A percentile compares a stretch with the other conserved stretches of the same genome.
phyloP scores from a whole-genome alignment of 441 rosid genomes.

The Populus hybrid region DNA sequence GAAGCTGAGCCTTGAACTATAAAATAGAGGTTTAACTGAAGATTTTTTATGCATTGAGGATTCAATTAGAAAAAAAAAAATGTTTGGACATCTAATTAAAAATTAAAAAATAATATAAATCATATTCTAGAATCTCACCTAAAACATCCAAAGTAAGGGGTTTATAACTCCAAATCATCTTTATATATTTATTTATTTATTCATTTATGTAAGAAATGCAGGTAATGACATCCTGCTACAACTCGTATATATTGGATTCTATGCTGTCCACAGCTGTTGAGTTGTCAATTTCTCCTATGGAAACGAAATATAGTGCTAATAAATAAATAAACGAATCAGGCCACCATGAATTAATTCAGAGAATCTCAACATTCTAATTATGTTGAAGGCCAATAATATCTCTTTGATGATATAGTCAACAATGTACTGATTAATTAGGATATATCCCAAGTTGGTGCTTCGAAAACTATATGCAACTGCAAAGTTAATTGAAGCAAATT shows the following conservation, averaged over 20 bases:
- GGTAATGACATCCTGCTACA: not conserved
- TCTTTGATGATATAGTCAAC: not conserved
- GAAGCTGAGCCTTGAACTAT: no score
- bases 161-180: not conserved
- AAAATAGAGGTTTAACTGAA: no score
- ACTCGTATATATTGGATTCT: not conserved
- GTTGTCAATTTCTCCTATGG: slow-evolving; percentile 1
- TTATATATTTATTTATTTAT: not conserved
- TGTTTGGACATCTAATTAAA: no score
- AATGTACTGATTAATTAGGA: not conserved
- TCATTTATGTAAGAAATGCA: not conserved
- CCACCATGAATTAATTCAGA: not conserved
- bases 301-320: not conserved
- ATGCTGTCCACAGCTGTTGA: not conserved
- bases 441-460: no score
- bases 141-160: no score
- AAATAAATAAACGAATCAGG: not conserved
- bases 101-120: no score
- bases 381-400: not conserved
- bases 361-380: not conserved
- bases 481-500: no score
- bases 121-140: no score
- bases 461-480: no score
- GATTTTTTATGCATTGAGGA: no score
- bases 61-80: no score